Evolutionary conservation across 352 stramenopile genomes (phyloP), one percentile per base, ranked within the genome.

Genomic region (Globisporangium echinulatum): DNA sequence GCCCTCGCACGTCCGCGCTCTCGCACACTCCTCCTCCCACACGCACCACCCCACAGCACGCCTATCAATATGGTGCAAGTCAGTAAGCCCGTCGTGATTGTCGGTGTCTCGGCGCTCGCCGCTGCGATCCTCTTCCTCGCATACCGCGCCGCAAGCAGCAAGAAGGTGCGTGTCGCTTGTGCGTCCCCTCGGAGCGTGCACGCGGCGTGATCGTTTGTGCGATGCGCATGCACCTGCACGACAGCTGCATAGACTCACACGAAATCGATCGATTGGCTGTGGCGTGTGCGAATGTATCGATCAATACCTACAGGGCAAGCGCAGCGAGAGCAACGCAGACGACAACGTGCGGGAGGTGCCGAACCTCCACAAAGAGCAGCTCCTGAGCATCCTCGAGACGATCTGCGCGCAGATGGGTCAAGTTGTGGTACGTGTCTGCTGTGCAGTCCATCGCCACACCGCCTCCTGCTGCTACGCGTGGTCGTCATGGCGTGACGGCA

Each of bases 371-470:
- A 94, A 94, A 72, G 85, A 92, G 59, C 82, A 94, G 70, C 68
- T 94, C 40, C 72, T 94, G 50, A 90, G 79, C 65, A 94, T 94
- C 63, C 68, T 94, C 8, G 80, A 91, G 69, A 91, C 84, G 58
- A 94, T 94, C 66, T 92, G 81, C 71, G 83, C 85, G 64, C 85
- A 94, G 58, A 94, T 94, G 85, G 85, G 85, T 57, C 85, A 94
- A 66, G 79, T 94, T 46, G 85, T 94, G 77, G 79, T 91, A 75
- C 67, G 73, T 83, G 9, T 44, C 11, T 44, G 40, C 40, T 44
- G 11, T 13, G 40, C 40, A 44, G 7, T 44, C 40, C 11, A 44
- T 44, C 40, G 40, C 40, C 40, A 44, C 40, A 44, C 25, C 25
- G 25, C 25, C 25, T 33, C 25, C 2, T 33, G 25, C 25, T 33